Conservation (phyloP, 441 rosid species). For the Metrosideros polymorpha region DNA sequence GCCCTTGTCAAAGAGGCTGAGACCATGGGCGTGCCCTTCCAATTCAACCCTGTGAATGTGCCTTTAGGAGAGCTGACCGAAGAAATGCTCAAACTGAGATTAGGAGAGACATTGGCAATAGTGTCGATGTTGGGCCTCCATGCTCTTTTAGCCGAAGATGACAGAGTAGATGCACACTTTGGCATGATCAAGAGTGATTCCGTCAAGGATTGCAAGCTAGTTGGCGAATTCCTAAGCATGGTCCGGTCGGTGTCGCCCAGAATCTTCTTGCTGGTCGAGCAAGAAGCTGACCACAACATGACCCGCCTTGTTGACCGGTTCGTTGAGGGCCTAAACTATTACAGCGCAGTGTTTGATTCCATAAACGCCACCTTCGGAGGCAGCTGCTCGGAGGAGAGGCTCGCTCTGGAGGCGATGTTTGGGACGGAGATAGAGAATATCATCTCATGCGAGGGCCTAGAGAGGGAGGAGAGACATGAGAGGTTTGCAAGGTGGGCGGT, state of each 20-base stretch:
- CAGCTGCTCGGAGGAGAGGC: slow-evolving; percentile 9
- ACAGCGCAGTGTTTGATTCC: slow-evolving; percentile 40
- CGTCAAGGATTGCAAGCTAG: slow-evolving; percentile 23
- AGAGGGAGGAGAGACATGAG: slow-evolving; percentile 45
- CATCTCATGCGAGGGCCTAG: slow-evolving; percentile 38
- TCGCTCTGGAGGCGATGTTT: slow-evolving; percentile 32
- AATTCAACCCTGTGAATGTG: slow-evolving; percentile 23
- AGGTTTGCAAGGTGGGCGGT: slow-evolving; percentile 25
- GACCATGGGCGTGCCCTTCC: slow-evolving; percentile 23
- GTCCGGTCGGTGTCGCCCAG: slow-evolving; percentile 25
- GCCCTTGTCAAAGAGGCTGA: slow-evolving; percentile 35
- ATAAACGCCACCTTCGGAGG: slow-evolving; percentile 15
- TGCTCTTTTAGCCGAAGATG: slow-evolving; percentile 34
- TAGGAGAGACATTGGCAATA: slow-evolving; percentile 34
- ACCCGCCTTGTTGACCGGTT: slow-evolving; percentile 27
- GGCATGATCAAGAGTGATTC: slow-evolving; percentile 7
- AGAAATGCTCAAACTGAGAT: slow-evolving; percentile 20
- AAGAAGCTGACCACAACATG: slow-evolving; percentile 34
- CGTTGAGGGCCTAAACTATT: slow-evolving; percentile 33
- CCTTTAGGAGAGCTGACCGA: slow-evolving; percentile 17
- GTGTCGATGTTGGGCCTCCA: slow-evolving; percentile 37
- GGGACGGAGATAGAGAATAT: slow-evolving; percentile 45
- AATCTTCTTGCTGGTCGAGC: slow-evolving; percentile 24
- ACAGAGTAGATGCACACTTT: slow-evolving; percentile 34
- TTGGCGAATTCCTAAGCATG: slow-evolving; percentile 20